Conservation (phyloP, 768 basidiomycete species). For the Dacryopinax spathularia region DNA sequence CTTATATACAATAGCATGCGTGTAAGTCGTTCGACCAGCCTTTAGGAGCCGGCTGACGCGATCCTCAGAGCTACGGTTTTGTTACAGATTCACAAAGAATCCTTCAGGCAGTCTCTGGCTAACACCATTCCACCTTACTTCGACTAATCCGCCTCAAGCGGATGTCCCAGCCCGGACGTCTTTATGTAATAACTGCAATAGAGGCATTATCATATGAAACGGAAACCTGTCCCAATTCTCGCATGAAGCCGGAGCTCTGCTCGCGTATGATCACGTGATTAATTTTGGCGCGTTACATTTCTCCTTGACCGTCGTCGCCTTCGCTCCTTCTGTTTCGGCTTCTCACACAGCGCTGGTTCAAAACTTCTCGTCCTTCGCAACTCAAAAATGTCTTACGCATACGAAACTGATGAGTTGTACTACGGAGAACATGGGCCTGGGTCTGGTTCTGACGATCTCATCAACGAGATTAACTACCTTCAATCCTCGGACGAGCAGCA, state of each 20-base stretch:
- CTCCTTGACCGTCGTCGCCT: too few species aligned
- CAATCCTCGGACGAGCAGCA: not conserved
- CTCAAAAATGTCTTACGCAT: not conserved
- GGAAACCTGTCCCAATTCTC: too few species aligned
- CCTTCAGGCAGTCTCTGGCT: not conserved
- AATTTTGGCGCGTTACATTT: too few species aligned
- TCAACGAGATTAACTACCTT: not conserved
- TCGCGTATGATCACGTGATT: too few species aligned
- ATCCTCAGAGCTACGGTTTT: not conserved
- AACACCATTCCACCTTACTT: not conserved
- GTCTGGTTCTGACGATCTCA: not conserved
- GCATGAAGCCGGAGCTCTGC: too few species aligned
- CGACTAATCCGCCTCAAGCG: not conserved
- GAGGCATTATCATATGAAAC: too few species aligned
- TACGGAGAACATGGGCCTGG: not conserved
- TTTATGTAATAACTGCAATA: not conserved
- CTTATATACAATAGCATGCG: not conserved
- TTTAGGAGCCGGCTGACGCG: not conserved
- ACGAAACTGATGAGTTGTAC: not conserved
- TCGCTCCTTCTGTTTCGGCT: too few species aligned
- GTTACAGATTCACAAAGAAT: not conserved
- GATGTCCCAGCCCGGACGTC: not conserved
- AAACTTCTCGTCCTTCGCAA: too few species aligned
- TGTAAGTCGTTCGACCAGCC: not conserved
- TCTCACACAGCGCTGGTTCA: too few species aligned